These are phyloP conservation scores for Yamadazyma pseudoaaseri DNA, from an alignment of 1,139 yeast species.

Conservation along the genomic window DNA sequence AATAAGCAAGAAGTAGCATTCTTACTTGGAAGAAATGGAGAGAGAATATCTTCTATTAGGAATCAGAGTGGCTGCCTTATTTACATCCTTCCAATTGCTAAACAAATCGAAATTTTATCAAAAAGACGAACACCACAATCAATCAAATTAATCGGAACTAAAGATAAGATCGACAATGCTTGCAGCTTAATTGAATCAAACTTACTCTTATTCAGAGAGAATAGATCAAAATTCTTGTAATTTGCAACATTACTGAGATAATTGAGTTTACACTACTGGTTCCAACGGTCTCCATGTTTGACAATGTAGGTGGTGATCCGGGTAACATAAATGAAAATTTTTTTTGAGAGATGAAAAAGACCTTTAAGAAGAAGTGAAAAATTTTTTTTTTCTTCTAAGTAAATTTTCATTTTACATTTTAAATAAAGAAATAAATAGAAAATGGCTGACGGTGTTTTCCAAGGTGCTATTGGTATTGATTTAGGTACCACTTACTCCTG, in stretches of 20 bases:
- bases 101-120: slow-evolving; percentile 8
- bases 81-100: slow-evolving; percentile 19
- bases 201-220: slow-evolving; percentile 9
- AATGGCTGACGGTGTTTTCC: slow-evolving; percentile 99
- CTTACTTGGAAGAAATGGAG: slow-evolving; percentile 29
- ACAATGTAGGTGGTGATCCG: slow-evolving; percentile 6
- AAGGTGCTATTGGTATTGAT: slow-evolving; percentile 91
- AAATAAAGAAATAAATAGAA: slow-evolving; percentile 20
- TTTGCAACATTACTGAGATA: slow-evolving; percentile 5
- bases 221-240: slow-evolving; percentile 8
- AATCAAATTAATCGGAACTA: slow-evolving; percentile 16
- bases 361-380: slow-evolving; percentile 10
- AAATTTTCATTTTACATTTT: slow-evolving; percentile 16
- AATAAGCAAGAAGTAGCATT: slow-evolving; percentile 27
- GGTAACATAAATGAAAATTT: slow-evolving; percentile 10
- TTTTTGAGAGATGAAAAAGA: slow-evolving; percentile 12
- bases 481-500: slow-evolving; percentile 85
- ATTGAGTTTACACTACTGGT: not conserved
- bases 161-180: slow-evolving; percentile 18
- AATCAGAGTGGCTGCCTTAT: slow-evolving; percentile 28
- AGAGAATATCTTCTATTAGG: slow-evolving; percentile 24
- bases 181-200: slow-evolving; percentile 14
- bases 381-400: slow-evolving; percentile 12
- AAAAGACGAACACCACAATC: slow-evolving; percentile 10
- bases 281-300: slow-evolving; percentile 1